Conservation (phyloP, 2,329 filamentous ascomycete species). For the Fusarium keratoplasticum region DNA sequence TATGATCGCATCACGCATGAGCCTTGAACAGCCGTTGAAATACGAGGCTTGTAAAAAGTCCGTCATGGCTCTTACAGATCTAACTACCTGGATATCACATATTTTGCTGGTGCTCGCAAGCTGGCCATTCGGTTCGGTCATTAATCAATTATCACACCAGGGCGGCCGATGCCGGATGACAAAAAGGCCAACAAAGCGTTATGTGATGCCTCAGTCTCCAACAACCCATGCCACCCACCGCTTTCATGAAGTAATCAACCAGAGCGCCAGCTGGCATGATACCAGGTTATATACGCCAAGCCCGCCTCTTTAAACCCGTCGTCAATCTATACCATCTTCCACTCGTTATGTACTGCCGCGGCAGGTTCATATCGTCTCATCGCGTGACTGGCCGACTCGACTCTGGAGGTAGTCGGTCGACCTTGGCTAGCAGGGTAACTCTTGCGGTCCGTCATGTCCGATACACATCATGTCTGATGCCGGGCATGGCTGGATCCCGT, state of each 20-base stretch:
- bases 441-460: constrained; percentile 20
- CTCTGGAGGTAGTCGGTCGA: constrained; percentile 28
- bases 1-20: constrained; percentile 24
- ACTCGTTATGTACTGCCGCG: constrained; percentile 42
- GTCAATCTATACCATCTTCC: constrained; percentile 44
- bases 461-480: constrained; percentile 17
- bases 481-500: constrained; percentile 20
- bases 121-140: constrained; percentile 40
- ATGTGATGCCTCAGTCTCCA: constrained; percentile 36
- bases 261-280: constrained; percentile 49
- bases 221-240: constrained; percentile 34
- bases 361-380: constrained; percentile 39
- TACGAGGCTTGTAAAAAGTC: background rate
- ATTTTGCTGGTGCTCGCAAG: background rate
- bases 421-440: constrained; percentile 21
- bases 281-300: constrained; percentile 47
- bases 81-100: background rate
- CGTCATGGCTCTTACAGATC: constrained; percentile 2
- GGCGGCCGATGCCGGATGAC: constrained; percentile 31
- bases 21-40: background rate
- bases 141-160: constrained; percentile 48
- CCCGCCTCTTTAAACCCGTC: constrained; percentile 43
- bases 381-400: constrained; percentile 36
- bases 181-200: constrained; percentile 20
- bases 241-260: constrained; percentile 45